A percentile compares a stretch with the other conserved stretches of the same genome.
phyloP scores from a whole-genome alignment of 2,329 filamentous ascomycete species.

The Pseudogymnoascus sp. region DNA sequence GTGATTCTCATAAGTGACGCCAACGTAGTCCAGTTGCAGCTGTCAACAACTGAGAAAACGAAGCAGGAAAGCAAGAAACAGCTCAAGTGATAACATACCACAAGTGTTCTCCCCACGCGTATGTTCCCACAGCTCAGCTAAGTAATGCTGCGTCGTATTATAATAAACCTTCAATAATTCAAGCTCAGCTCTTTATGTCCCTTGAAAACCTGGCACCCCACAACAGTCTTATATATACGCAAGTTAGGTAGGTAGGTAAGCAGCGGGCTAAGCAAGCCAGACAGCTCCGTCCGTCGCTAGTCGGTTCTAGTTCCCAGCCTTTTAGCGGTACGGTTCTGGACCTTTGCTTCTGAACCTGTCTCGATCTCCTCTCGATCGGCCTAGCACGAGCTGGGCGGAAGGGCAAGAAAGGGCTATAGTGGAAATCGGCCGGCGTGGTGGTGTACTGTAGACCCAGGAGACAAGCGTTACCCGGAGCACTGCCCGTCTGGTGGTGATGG shows the following conservation, averaged over 20 bases:
- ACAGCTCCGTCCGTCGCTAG: not conserved
- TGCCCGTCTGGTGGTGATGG: not conserved
- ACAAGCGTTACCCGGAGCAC: not conserved
- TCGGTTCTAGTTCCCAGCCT: not conserved
- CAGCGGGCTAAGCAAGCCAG: no score
- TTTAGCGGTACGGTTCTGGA: not conserved
- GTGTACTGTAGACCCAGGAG: not conserved
- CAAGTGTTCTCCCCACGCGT: not conserved
- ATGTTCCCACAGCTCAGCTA: not conserved
- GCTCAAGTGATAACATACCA: not conserved
- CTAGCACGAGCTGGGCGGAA: not conserved
- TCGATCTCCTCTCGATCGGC: not conserved
- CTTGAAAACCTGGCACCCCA: not conserved
- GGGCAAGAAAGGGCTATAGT: no score
- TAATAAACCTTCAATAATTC: not conserved
- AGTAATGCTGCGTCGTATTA: not conserved
- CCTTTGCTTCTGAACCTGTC: not conserved
- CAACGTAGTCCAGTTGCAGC: no score
- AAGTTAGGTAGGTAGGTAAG: no score
- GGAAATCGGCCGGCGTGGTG: not conserved
- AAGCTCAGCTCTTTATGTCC: not conserved
- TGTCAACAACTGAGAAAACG: not conserved
- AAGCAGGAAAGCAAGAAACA: not conserved
- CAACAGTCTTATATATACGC: not conserved
- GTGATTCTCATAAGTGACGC: not conserved